Percentiles rank a stretch among this genome's conserved stretches.
These are phyloP conservation scores for Triticum timopheevii DNA, from an alignment of 176 grass and related monocot species.

Conservation along the genomic window DNA sequence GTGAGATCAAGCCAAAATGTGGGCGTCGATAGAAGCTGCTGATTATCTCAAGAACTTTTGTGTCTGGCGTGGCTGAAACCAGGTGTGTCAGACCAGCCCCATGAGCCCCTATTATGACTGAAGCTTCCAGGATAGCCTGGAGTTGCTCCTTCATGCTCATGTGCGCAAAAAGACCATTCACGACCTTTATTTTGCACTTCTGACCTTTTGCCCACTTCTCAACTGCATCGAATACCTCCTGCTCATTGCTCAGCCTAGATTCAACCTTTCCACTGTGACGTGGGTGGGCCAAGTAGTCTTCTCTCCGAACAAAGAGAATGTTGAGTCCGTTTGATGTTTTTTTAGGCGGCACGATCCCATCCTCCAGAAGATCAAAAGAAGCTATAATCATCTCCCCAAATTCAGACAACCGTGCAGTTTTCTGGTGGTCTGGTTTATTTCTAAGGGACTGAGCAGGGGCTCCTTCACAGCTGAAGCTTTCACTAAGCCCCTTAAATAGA, in stretches of 20 bases:
- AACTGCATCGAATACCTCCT: constrained; percentile 66
- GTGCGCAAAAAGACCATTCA: constrained; percentile 91
- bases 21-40: constrained; percentile 80
- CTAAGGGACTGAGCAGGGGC: constrained; percentile 44
- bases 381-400: constrained; percentile 88
- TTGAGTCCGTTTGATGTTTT: constrained; percentile 52
- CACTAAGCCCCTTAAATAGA: constrained; percentile 90
- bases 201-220: constrained; percentile 67
- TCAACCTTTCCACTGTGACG: constrained; percentile 88
- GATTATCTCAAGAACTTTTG: constrained; percentile 93
- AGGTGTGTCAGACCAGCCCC: constrained; percentile 92
- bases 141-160: constrained; percentile 96
- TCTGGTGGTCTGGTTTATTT: constrained; percentile 44
- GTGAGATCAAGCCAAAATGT: constrained; percentile 80
- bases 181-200: constrained; percentile 77
- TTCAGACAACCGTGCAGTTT: constrained; percentile 90
- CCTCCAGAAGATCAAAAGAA: constrained; percentile 60
- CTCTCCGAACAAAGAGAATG: constrained; percentile 90
- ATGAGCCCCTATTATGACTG: constrained; percentile 87
- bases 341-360: constrained; percentile 41
- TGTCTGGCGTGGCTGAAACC: constrained; percentile 62
- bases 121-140: constrained; percentile 71
- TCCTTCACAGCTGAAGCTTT: constrained; percentile 73
- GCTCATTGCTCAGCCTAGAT: constrained; percentile 85
- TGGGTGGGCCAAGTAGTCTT: constrained; percentile 94